Evolutionary conservation across 2,329 filamentous ascomycete genomes (phyloP).

Genomic region (Myriosclerotinia curreyana): DNA sequence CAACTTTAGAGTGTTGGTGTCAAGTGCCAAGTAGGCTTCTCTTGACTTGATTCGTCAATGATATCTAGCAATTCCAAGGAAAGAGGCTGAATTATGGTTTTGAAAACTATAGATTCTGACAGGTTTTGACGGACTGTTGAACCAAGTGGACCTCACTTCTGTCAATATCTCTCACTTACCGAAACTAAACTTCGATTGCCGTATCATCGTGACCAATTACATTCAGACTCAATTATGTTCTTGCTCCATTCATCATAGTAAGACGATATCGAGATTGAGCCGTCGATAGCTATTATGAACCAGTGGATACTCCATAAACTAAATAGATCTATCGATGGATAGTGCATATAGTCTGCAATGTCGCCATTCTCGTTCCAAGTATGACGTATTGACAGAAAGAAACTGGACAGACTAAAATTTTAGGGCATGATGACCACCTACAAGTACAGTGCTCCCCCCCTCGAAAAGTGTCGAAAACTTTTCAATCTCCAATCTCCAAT

Average conservation of each 20-base stretch:
- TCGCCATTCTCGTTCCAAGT: background rate
- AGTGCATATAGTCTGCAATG: background rate
- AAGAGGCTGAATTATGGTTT: background rate
- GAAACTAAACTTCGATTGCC: background rate
- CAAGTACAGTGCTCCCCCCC: background rate
- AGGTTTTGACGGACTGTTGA: background rate
- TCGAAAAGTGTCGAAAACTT: fast-evolving
- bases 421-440: too few species aligned
- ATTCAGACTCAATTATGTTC: too few species aligned
- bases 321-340: background rate
- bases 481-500: background rate
- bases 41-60: background rate
- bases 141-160: background rate
- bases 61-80: background rate
- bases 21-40: background rate
- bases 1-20: background rate
- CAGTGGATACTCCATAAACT: background rate
- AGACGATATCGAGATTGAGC: background rate
- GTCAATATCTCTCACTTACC: background rate
- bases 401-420: background rate
- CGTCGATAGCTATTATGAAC: background rate
- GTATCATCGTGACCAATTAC: too few species aligned
- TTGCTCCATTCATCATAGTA: background rate
- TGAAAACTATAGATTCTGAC: background rate
- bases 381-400: background rate